These are phyloP conservation scores for Fusarium sp. DNA, from an alignment of 2,329 filamentous ascomycete genomes.

Conservation along the genomic window DNA sequence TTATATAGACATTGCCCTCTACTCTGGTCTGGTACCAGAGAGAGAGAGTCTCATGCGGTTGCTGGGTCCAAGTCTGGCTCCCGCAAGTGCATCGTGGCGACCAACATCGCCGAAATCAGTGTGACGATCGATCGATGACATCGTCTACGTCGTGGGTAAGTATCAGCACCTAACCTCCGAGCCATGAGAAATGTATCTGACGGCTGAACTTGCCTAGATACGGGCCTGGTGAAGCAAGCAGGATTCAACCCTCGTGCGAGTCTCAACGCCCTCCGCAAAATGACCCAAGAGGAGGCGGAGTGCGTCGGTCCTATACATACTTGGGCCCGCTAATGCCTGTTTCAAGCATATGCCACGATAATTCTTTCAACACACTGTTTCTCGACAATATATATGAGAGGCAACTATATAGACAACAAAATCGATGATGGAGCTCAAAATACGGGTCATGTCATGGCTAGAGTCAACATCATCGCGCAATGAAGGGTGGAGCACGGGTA, in stretches of 20 bases:
- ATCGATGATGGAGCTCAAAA: background rate
- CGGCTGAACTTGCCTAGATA: background rate
- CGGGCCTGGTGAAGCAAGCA: background rate
- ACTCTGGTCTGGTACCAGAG: slow-evolving; percentile 73
- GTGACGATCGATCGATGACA: slow-evolving; percentile 89
- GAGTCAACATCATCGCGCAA: background rate
- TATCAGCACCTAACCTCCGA: slow-evolving; percentile 49
- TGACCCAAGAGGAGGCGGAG: background rate
- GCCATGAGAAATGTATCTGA: slow-evolving; percentile 45
- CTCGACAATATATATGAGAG: background rate
- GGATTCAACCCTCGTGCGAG: slow-evolving; percentile 93
- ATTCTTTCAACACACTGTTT: background rate
- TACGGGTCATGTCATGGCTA: background rate
- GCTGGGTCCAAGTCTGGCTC: background rate
- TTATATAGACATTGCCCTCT: slow-evolving; percentile 67
- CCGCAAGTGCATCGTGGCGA: slow-evolving; percentile 93
- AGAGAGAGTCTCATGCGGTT: background rate
- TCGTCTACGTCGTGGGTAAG: slow-evolving; percentile 75
- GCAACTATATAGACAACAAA: background rate
- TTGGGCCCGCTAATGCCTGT: background rate
- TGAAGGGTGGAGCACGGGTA: no score
- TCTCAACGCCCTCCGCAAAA: slow-evolving; percentile 82
- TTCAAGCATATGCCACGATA: background rate
- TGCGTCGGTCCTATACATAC: no score
- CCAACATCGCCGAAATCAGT: slow-evolving; percentile 96